Base-by-base conservation (phyloP, 1,284 basidiomycete species). In the Thecaphora thlaspeos region DNA sequence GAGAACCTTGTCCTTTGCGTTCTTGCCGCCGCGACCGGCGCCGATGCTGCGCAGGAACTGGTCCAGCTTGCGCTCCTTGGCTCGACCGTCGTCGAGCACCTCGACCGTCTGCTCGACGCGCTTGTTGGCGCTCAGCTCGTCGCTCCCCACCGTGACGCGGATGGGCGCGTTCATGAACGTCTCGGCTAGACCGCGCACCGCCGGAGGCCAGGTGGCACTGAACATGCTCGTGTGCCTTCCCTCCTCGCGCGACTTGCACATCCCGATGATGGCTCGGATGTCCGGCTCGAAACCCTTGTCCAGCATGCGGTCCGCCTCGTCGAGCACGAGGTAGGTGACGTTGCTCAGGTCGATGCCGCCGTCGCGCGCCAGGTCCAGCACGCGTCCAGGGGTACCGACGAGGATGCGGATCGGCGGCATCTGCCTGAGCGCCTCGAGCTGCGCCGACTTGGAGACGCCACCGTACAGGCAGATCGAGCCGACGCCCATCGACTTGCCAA, bases 231-330 rank as follows among this genome's bases (percentile, higher is more conserved):
- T 81, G 59, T 78, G 75, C 41, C 79, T 62, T 2, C 71, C 73
- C 22, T 75, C 55, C 38, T 71, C 65, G 47, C 69, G 60, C 66
- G 87, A 87, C 26, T 88, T 87, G 65, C 76, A 79, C 70, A 85
- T 83, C 9, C 85, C 87, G 60, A 98, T 93, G 73, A 99, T 98
- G 52, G 84, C 84, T 44, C 91, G 84, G 64, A 98, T 97, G 78
- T 98, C 95, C 71, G 96, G 95, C 81, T 99, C 95, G 79, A 99
- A 99, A 0, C 95, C 95, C 73, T 89, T 92, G 79, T 98, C 95
- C 43, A 99, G 82, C 94, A 98, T 97, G 42, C 94, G 84, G 80
- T 99, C 94, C 2, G 94, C 94, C 80, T 99, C 94, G 75, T 99
- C 95, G 38, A 99, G 81, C 0, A 97, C 94, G 17, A 97, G 82